phyloP scores from a whole-genome alignment of 768 basidiomycete species.

The Steccherinum ochraceum region DNA sequence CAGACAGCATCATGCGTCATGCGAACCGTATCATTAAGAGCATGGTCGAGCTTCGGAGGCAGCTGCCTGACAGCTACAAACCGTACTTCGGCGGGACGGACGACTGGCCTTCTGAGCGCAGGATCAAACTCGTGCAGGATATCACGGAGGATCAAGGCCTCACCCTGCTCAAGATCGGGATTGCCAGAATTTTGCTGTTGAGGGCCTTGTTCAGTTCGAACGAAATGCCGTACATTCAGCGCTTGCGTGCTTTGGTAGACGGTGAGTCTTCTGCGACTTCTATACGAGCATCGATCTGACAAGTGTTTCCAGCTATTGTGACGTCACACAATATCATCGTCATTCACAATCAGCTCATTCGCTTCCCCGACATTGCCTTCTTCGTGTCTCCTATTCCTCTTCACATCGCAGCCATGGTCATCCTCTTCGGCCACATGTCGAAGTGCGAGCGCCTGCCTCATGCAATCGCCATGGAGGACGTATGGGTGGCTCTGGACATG shows the following conservation, averaged over 20 bases:
- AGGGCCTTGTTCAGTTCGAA: conserved; percentile 76
- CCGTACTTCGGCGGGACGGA: conserved; percentile 73
- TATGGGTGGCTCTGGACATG: conserved; percentile 85
- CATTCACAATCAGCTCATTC: conserved; percentile 76
- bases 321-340: conserved; percentile 85
- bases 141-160: conserved; percentile 79
- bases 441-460: conserved; percentile 60
- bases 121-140: conserved; percentile 58
- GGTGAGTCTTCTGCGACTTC: conserved; percentile 40
- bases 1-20: conserved; percentile 67
- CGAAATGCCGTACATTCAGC: conserved; percentile 57
- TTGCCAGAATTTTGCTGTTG: conserved; percentile 70
- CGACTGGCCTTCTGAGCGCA: conserved; percentile 66
- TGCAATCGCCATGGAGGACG: conserved; percentile 68
- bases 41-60: conserved; percentile 62
- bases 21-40: conserved; percentile 76
- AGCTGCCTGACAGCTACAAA: conserved; percentile 66
- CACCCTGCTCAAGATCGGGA: conserved; percentile 78
- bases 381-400: conserved; percentile 86
- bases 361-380: conserved; percentile 81
- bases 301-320: conserved; percentile 52
- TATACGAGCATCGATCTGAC: not conserved
- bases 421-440: conserved; percentile 82
- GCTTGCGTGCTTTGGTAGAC: conserved; percentile 70
- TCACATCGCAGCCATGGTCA: conserved; percentile 89